phyloP scores from a whole-genome alignment of 495 filamentous ascomycete genomes.

The Penicillium manginii region DNA sequence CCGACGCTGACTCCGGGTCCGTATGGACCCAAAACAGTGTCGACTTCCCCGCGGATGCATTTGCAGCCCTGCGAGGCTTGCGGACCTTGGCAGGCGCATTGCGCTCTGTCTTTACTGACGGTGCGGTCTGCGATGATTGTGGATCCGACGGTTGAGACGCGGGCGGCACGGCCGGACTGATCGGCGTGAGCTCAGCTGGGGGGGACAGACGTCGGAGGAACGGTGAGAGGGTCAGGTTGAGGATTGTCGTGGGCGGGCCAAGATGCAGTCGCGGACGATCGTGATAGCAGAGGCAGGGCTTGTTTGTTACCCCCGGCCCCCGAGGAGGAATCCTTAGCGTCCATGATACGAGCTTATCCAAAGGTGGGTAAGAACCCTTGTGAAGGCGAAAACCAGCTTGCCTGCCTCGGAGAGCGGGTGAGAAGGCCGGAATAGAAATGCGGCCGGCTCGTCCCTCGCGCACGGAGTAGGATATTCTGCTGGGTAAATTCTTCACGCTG shows the following conservation, averaged over 20 bases:
- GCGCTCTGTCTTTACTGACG: slow-evolving; percentile 22
- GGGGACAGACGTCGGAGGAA: slow-evolving; percentile 8
- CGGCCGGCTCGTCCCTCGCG: background rate
- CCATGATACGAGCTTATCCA: slow-evolving; percentile 34
- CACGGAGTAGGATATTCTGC: background rate
- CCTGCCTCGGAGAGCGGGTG: slow-evolving; percentile 30
- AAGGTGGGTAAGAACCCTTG: slow-evolving; percentile 14
- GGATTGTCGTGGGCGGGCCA: slow-evolving; percentile 21
- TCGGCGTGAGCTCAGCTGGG: slow-evolving; percentile 1
- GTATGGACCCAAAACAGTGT: slow-evolving; percentile 53
- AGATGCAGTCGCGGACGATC: slow-evolving; percentile 22
- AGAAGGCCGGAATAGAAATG: slow-evolving; percentile 23
- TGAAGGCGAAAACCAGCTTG: slow-evolving; percentile 26
- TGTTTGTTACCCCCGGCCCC: slow-evolving; percentile 27
- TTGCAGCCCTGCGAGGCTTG: slow-evolving; percentile 45
- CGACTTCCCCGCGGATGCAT: slow-evolving; percentile 40
- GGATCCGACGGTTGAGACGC: slow-evolving; percentile 7
- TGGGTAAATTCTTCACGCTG: slow-evolving; percentile 18
- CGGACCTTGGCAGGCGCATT: slow-evolving; percentile 39
- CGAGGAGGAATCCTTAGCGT: slow-evolving; percentile 36
- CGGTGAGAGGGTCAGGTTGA: slow-evolving; percentile 20
- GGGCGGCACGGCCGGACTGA: background rate
- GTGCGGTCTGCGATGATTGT: background rate
- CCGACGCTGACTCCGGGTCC: slow-evolving; percentile 43
- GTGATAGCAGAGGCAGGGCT: slow-evolving; percentile 32